Base-by-base conservation (phyloP, 441 rosid genomes). In the Arabidopsis lyrata region DNA sequence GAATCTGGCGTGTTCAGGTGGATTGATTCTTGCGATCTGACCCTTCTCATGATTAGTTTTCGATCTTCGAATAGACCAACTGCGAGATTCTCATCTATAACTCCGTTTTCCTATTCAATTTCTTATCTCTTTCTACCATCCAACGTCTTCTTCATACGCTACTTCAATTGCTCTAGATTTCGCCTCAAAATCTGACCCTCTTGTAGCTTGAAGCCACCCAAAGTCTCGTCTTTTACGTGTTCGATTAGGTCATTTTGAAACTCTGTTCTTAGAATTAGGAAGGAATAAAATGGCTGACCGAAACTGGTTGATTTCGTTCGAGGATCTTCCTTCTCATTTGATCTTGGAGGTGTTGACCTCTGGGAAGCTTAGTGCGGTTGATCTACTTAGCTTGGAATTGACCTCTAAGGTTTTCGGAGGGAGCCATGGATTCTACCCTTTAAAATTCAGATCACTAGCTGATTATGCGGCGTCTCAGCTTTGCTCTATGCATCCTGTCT, bases 321-420 rank as follows among this genome's bases (percentile, higher is more conserved):
- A 87, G 76, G 97, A 92, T 42, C 83, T 94, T 64, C 99, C 99
- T n/a, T 88, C 90, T 14, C 93, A 94, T 86, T 83, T 91, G 92
- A 81, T 91, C 73, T 78, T 94, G 60, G 98, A 94, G 73, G 90
- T 94, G 62, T 79, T 91, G 82, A 90, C 84, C 36, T 68, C 81
- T 6, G 89, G 92, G 31, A 77, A 86, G 81, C 95, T 94, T 55
- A 82, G 81, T 56, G 92, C 87, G 1, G 59, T 55, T 73, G 98
- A 94, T 82, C 89, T 94, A 27, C 88, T 81, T 7, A 76, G 63
- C 80, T 76, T 94, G 56, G 97, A 94, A 80, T 61, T 90, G 86
- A 92, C 94, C 74, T 94, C 93, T 31, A 86, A 83, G 83, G 82
- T 82, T 20, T 90, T 92, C 67, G 92, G 96, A 63, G 90, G 90